Evolutionary conservation across 306 rosid species (phyloP).

Genomic region (Castanea mollissima): DNA sequence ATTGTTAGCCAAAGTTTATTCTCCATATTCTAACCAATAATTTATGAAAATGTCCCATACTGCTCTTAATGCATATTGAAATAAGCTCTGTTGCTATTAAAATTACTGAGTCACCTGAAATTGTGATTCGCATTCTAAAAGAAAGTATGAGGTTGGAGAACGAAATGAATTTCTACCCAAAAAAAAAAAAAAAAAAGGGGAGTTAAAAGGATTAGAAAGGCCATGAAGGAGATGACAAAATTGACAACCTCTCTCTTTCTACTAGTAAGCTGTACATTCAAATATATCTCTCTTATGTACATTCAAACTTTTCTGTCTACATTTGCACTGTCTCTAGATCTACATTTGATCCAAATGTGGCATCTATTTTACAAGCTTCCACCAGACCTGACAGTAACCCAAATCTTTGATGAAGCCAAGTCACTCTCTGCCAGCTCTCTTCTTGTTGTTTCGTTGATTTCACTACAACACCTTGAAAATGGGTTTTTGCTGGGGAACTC

Average conservation of each 20-base stretch:
- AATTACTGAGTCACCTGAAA: too few species aligned
- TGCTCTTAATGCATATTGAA: too few species aligned
- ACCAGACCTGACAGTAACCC: constrained; percentile 58
- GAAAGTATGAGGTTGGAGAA: too few species aligned
- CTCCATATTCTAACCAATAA: background rate
- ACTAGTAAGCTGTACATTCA: constrained; percentile 26
- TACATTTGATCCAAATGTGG: background rate
- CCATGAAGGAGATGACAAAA: background rate
- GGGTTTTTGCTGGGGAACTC: constrained; percentile 24
- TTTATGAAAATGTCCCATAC: background rate
- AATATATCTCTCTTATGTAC: constrained; percentile 5
- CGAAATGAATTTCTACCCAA: too few species aligned
- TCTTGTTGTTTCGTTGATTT: background rate
- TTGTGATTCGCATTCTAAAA: too few species aligned
- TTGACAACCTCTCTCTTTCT: constrained; percentile 20
- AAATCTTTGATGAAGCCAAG: constrained; percentile 37
- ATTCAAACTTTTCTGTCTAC: constrained; percentile 20
- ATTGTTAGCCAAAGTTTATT: background rate
- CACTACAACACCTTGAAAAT: constrained; percentile 14
- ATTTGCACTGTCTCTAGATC: background rate
- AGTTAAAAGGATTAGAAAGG: too few species aligned
- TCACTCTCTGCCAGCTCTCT: constrained; percentile 23
- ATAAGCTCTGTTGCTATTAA: too few species aligned
- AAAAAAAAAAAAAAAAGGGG: accelerated
- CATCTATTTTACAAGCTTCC: background rate